Evolutionary conservation across 2,329 filamentous ascomycete species (phyloP).

Genomic region (Phialophora tarda): DNA sequence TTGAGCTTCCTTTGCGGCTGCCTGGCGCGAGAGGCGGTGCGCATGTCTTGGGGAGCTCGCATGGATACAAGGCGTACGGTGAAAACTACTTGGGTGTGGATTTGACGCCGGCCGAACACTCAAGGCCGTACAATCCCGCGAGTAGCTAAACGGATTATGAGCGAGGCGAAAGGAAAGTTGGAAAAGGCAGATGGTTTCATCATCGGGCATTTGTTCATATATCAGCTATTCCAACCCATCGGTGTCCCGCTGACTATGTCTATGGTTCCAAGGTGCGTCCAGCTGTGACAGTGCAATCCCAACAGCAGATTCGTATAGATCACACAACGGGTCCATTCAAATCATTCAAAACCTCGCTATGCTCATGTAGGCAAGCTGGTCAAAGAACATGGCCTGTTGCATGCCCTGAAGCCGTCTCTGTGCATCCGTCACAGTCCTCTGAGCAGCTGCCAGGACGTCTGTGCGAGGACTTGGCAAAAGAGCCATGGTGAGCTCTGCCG

Average conservation of each 20-base stretch:
- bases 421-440: constrained; percentile 2
- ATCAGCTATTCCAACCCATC: not conserved
- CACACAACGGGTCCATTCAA: constrained; percentile 1
- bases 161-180: not conserved
- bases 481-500: not conserved
- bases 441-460: not conserved
- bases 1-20: not conserved
- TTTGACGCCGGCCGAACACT: not conserved
- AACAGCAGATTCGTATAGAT: not conserved
- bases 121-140: not conserved
- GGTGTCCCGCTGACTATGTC: not conserved
- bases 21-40: not conserved
- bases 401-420: constrained; percentile 1
- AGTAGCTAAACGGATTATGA: not conserved
- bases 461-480: not conserved
- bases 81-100: not conserved
- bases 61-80: not conserved
- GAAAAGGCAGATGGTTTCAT: not conserved
- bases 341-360: constrained; percentile 1
- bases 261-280: not conserved
- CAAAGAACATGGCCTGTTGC: constrained; percentile 1
- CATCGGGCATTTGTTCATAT: not conserved
- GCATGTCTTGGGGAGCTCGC: not conserved
- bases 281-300: not conserved
- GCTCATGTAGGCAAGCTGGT: constrained; percentile 10